Percentiles rank a stretch among this genome's conserved stretches.
phyloP scores from a whole-genome alignment of 768 basidiomycete species.

The Crassisporium funariophilum region DNA sequence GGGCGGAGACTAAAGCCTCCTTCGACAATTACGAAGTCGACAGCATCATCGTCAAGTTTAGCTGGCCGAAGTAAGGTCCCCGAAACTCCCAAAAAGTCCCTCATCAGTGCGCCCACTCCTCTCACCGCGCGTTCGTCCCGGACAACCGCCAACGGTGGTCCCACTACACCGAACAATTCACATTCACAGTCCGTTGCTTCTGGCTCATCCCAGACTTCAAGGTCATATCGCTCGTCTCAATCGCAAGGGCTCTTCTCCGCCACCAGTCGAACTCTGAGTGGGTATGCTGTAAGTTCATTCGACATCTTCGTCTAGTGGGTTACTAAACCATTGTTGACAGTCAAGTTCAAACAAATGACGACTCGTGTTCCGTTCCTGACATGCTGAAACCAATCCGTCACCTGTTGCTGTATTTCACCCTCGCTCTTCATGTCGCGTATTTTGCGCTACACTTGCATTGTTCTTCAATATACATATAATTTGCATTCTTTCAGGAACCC shows the following conservation, averaged over 20 bases:
- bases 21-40: slow-evolving; percentile 51
- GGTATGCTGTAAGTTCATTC: slow-evolving; percentile 59
- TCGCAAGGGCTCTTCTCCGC: slow-evolving; percentile 71
- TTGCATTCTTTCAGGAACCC: slow-evolving; percentile 21
- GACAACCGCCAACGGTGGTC: slow-evolving; percentile 50
- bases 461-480: slow-evolving; percentile 36
- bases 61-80: slow-evolving; percentile 55
- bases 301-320: neutral
- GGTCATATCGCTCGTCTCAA: slow-evolving; percentile 69
- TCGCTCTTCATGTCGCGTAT: slow-evolving; percentile 35
- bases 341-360: slow-evolving; percentile 44
- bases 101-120: slow-evolving; percentile 88
- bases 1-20: slow-evolving; percentile 57
- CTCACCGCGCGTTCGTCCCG: slow-evolving; percentile 77
- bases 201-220: slow-evolving; percentile 59
- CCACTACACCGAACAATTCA: slow-evolving; percentile 60
- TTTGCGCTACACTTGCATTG: slow-evolving; percentile 33
- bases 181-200: slow-evolving; percentile 61
- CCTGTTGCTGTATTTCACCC: slow-evolving; percentile 35
- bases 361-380: slow-evolving; percentile 13
- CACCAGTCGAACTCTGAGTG: slow-evolving; percentile 73
- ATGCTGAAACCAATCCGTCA: slow-evolving; percentile 15
- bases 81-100: slow-evolving; percentile 85
- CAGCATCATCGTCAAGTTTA: slow-evolving; percentile 60
- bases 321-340: slow-evolving; percentile 26